A percentile compares a stretch with the other conserved stretches of the same genome.
Evolutionary conservation across 1,139 yeast genomes (phyloP).

Genomic region (Waltiozyma sp.): DNA sequence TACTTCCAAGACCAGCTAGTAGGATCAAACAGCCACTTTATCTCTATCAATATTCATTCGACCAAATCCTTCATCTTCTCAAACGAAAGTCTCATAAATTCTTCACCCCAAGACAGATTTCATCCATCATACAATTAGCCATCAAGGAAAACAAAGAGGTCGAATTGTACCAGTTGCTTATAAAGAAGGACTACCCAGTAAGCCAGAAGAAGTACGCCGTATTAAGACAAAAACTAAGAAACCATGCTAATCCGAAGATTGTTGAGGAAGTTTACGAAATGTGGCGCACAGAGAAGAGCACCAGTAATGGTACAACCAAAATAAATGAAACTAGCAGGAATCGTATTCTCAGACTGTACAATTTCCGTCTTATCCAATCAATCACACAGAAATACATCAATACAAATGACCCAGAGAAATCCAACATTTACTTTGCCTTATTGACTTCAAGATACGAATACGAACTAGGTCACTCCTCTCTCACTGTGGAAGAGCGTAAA

Average conservation of each 20-base stretch:
- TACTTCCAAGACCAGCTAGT: not conserved
- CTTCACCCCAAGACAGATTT: not conserved
- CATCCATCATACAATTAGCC: not conserved
- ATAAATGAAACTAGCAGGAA: not conserved
- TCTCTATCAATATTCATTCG: not conserved
- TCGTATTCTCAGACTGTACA: not conserved
- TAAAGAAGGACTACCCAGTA: not conserved
- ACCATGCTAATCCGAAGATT: not conserved
- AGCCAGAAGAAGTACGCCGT: not conserved
- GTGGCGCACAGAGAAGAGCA: too few relatives aligned
- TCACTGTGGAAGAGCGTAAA: not conserved
- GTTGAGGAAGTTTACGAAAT: not conserved
- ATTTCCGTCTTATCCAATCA: not conserved
- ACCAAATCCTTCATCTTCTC: not conserved
- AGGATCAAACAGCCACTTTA: not conserved
- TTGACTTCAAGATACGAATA: not conserved
- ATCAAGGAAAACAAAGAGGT: not conserved
- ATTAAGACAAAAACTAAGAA: not conserved
- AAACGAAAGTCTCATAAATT: not conserved
- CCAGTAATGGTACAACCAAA: not conserved
- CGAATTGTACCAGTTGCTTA: not conserved
- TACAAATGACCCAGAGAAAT: not conserved
- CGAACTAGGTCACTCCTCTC: not conserved
- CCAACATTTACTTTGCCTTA: not conserved
- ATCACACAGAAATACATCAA: not conserved